These are phyloP conservation scores for Durusdinium trenchii DNA, from an alignment of 73 alveolate genomes.

Conservation along the genomic window DNA sequence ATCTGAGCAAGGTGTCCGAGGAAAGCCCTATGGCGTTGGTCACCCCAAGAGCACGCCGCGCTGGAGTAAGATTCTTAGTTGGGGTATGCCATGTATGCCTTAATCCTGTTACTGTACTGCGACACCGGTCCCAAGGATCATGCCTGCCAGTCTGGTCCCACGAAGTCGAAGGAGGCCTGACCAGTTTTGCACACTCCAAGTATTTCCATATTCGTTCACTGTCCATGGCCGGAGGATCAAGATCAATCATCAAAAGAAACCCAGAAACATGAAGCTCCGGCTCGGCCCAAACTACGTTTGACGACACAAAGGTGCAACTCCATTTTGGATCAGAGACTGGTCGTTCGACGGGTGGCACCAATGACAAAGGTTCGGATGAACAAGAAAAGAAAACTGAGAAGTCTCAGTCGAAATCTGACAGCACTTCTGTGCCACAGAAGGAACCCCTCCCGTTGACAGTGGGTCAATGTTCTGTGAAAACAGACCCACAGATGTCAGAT, in stretches of 20 bases:
- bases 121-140: not conserved
- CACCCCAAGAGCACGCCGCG: not conserved
- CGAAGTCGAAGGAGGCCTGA: not conserved
- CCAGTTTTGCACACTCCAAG: not conserved
- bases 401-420: too few relatives aligned
- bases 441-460: slow-evolving; percentile 4
- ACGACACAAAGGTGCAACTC: not conserved
- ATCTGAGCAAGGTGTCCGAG: not conserved
- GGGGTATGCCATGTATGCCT: not conserved
- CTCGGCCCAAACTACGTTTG: too few relatives aligned
- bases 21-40: not conserved
- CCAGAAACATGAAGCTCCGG: too few relatives aligned
- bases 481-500: not conserved
- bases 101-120: not conserved
- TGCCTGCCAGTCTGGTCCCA: not conserved
- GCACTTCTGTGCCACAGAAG: too few relatives aligned
- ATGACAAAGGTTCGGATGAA: not conserved
- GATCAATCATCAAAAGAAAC: not conserved
- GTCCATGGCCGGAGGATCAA: not conserved
- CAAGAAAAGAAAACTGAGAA: too few relatives aligned
- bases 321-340: not conserved
- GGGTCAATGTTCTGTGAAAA: not conserved
- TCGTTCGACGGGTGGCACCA: not conserved
- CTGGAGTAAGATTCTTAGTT: not conserved
- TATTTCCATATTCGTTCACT: too few relatives aligned